Percentiles rank a stretch among this genome's conserved stretches.
phyloP scores from a whole-genome alignment of 2,329 filamentous ascomycete species.

The Coniella vitis region DNA sequence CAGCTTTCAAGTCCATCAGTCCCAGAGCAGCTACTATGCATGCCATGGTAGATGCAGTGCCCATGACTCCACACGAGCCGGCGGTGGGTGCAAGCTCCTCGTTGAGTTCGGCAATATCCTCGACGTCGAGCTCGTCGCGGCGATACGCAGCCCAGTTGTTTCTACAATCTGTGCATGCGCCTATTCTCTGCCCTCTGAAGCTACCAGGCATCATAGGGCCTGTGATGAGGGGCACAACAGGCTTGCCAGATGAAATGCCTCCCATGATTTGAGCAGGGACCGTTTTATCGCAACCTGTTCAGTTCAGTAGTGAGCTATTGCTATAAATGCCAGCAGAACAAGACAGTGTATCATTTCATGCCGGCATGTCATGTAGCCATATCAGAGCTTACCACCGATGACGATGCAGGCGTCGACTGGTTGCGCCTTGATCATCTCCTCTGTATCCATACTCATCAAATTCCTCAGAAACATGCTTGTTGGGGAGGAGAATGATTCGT shows the following conservation, averaged over 20 bases:
- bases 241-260: conserved; percentile 67
- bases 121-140: conserved; percentile 60
- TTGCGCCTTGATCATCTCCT: conserved; percentile 70
- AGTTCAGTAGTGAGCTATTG: neutral
- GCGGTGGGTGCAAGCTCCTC: conserved; percentile 67
- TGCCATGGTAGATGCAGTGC: conserved; percentile 85
- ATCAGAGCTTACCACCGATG: conserved; percentile 49
- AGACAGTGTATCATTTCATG: no score
- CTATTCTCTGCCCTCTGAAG: conserved; percentile 55
- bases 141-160: conserved; percentile 67
- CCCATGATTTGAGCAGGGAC: conserved; percentile 71
- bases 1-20: conserved; percentile 64
- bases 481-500: conserved; percentile 62
- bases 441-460: conserved; percentile 73
- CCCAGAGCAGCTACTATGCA: conserved; percentile 77
- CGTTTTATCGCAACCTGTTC: conserved; percentile 64
- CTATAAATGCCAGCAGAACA: neutral
- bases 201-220: conserved; percentile 72
- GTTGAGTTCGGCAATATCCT: conserved; percentile 64
- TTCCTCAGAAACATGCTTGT: conserved; percentile 72
- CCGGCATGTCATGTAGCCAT: no score
- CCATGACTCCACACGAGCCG: conserved; percentile 87
- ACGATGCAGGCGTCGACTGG: conserved; percentile 62
- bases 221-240: conserved; percentile 60
- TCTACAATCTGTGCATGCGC: conserved; percentile 68